Conservation (phyloP, 2,329 filamentous ascomycete genomes). For the Alternaria angustiovoidea region DNA sequence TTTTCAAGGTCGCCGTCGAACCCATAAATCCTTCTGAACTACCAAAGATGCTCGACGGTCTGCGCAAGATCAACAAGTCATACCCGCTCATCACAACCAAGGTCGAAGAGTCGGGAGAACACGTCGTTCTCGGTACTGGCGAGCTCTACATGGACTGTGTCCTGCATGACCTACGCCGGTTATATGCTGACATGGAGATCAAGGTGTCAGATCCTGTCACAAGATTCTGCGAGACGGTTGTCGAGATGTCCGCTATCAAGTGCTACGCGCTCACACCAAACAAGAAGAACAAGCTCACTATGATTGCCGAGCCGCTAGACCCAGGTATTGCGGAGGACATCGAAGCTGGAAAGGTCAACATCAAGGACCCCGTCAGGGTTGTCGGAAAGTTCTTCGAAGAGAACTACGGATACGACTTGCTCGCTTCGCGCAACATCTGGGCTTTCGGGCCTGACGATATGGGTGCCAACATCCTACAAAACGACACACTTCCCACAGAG, state of each 20-base stretch:
- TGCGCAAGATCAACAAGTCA: conserved; percentile 97
- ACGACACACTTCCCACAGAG: conserved; percentile 93
- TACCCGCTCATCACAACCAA: conserved; percentile 96
- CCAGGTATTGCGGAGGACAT: conserved; percentile 96
- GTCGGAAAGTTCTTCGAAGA: conserved; percentile 98
- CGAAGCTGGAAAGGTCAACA: conserved; percentile 86
- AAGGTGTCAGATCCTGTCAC: conserved; percentile 98
- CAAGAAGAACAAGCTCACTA: conserved; percentile 99
- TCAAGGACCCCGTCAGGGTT: conserved; percentile 90
- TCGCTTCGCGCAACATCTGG: conserved; percentile 96
- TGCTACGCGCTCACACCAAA: conserved; percentile 98
- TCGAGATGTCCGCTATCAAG: conserved; percentile 96
- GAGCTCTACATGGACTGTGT: conserved; percentile 99
- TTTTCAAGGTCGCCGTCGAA: conserved; percentile 97
- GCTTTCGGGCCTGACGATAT: conserved; percentile 96
- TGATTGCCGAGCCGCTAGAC: conserved; percentile 96
- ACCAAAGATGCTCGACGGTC: conserved; percentile 97
- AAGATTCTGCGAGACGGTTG: conserved; percentile 95
- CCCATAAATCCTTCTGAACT: conserved; percentile 97
- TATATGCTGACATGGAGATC: conserved; percentile 99
- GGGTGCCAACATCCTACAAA: conserved; percentile 93
- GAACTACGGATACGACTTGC: conserved; percentile 94
- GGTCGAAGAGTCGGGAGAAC: conserved; percentile 97
- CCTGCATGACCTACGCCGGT: conserved; percentile 85
- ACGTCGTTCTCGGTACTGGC: conserved; percentile 92